Conservation (phyloP, 306 rosid genomes). For the Leucaena leucocephala region DNA sequence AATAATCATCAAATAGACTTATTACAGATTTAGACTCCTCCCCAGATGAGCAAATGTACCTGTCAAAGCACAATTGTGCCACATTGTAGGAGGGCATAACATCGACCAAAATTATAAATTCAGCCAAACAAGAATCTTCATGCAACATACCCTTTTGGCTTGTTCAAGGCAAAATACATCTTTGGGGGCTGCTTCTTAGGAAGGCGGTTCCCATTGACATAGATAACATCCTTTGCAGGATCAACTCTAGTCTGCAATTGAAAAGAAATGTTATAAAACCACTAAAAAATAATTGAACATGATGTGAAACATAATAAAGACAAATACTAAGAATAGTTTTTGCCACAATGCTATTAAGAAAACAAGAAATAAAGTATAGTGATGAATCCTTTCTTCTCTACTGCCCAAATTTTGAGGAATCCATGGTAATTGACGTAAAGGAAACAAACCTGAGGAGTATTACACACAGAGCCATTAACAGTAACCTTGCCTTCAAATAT, state of each 20-base stretch:
- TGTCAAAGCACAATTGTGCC: slow-evolving; percentile 38
- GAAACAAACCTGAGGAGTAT: slow-evolving; percentile 74
- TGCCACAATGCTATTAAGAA: not conserved
- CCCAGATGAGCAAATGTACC: slow-evolving; percentile 90
- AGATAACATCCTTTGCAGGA: slow-evolving; percentile 81
- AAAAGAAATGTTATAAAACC: slow-evolving; percentile 8
- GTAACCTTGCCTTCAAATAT: slow-evolving; percentile 85
- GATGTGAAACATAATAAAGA: not conserved
- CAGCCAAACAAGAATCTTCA: slow-evolving; percentile 18
- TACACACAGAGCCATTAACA: slow-evolving; percentile 83
- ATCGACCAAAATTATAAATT: slow-evolving; percentile 26
- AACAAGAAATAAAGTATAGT: slow-evolving; percentile 3
- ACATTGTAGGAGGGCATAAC: not conserved
- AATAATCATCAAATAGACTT: slow-evolving; percentile 70
- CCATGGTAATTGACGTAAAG: not conserved
- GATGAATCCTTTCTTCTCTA: not conserved
- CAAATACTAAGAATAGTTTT: slow-evolving; percentile 5
- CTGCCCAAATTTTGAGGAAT: not conserved
- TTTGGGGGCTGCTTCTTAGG: slow-evolving; percentile 89
- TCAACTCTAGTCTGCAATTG: slow-evolving; percentile 76
- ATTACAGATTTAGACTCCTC: slow-evolving; percentile 75
- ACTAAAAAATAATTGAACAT: not conserved
- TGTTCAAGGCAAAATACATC: slow-evolving; percentile 90
- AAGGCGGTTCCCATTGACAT: slow-evolving; percentile 90
- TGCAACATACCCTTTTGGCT: slow-evolving; percentile 88